phyloP scores from a whole-genome alignment of 2,329 filamentous ascomycete genomes.

The Epichloe scottii region DNA sequence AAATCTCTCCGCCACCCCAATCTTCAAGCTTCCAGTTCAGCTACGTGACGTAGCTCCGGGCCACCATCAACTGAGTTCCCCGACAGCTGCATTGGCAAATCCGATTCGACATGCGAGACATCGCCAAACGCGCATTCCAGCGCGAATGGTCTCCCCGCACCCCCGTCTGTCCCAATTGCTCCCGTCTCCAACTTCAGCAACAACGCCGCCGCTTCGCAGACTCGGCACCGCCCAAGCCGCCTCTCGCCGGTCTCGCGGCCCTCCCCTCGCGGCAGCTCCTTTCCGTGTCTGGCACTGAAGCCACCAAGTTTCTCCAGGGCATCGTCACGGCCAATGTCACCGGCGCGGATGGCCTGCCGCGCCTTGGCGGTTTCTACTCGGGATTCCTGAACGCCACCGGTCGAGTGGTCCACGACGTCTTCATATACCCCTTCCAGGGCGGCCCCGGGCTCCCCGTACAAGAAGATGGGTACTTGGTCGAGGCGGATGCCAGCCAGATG shows the following conservation, averaged over 20 bases:
- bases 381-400: conserved; percentile 81
- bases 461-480: conserved; percentile 50
- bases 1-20: neutral
- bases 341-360: conserved; percentile 21
- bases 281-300: conserved; percentile 65
- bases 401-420: conserved; percentile 76
- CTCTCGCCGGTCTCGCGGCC: conserved; percentile 33
- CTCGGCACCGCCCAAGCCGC: conserved; percentile 26
- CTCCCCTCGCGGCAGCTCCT: conserved; percentile 70
- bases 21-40: neutral
- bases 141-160: conserved; percentile 17
- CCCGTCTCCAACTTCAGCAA: conserved; percentile 11
- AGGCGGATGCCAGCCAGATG: conserved; percentile 62
- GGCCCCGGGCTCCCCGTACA: conserved; percentile 13
- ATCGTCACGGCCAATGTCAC: conserved; percentile 56
- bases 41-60: neutral
- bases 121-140: conserved; percentile 9
- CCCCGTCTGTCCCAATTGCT: conserved; percentile 2
- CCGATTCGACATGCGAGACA: neutral
- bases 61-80: neutral
- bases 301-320: conserved; percentile 76
- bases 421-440: conserved; percentile 57
- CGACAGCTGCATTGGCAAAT: neutral
- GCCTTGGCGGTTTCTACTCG: conserved; percentile 53
- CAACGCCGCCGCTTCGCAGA: conserved; percentile 21